Conservation (phyloP, 1,284 basidiomycete species). For the Schizophyllum commune region DNA sequence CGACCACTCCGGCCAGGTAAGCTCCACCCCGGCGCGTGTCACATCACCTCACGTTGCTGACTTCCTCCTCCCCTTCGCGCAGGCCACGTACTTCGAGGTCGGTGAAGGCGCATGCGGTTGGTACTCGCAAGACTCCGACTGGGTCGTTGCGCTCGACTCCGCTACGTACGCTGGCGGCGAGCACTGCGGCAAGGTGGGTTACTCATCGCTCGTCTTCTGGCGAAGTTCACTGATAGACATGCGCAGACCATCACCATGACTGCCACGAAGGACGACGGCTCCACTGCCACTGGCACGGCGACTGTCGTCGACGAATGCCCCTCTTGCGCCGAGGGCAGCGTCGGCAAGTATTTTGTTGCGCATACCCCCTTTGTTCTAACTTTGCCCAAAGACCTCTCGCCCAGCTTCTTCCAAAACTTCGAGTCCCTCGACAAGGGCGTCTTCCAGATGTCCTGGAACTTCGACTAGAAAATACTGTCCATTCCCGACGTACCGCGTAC, state of each 20-base stretch:
- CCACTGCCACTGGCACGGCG: not conserved
- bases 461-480: not conserved
- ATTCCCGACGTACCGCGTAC: not conserved
- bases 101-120: conserved; percentile 33
- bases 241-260: conserved; percentile 1
- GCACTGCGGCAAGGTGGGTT: conserved; percentile 27
- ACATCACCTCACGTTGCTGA: not conserved
- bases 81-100: conserved; percentile 29
- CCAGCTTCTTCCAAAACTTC: conserved; percentile 21
- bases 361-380: not conserved
- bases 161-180: conserved; percentile 22
- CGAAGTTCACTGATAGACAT: not conserved
- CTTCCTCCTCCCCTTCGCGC: not conserved
- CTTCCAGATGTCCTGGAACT: conserved; percentile 20
- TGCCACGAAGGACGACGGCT: not conserved
- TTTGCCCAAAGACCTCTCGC: conserved; percentile 19
- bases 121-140: conserved; percentile 20
- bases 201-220: not conserved
- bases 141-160: conserved; percentile 29
- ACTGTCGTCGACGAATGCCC: conserved; percentile 2
- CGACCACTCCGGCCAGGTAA: not conserved
- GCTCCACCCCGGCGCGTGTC: not conserved
- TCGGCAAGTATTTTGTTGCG: conserved; percentile 1
- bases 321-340: not conserved
- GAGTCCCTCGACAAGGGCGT: conserved; percentile 20